Evolutionary conservation across 805 yeast species (phyloP).

Genomic region (Cyberlindnera subsufficiens): DNA sequence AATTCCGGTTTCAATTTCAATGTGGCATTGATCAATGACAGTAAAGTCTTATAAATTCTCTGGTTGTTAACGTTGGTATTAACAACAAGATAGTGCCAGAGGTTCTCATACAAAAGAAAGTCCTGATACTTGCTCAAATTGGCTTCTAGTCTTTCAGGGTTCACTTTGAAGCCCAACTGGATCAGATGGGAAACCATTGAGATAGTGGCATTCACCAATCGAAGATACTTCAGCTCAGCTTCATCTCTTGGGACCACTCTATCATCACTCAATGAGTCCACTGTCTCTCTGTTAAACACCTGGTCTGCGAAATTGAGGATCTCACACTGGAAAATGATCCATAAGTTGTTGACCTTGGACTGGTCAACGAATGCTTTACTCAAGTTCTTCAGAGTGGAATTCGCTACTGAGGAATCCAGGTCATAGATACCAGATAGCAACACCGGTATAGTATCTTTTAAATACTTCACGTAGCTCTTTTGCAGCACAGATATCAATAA

Average conservation of each 20-base stretch:
- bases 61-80: slow-evolving; percentile 31
- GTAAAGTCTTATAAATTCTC: slow-evolving; percentile 35
- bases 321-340: slow-evolving; percentile 53
- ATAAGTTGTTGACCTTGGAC: slow-evolving; percentile 48
- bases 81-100: slow-evolving; percentile 38
- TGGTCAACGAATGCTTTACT: slow-evolving; percentile 50
- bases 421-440: slow-evolving; percentile 74
- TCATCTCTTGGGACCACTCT: slow-evolving; percentile 65
- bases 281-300: slow-evolving; percentile 49
- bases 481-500: slow-evolving; percentile 42
- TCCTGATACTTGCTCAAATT: slow-evolving; percentile 19
- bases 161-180: slow-evolving; percentile 15
- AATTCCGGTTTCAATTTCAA: slow-evolving; percentile 18
- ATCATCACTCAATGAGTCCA: slow-evolving; percentile 67
- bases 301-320: slow-evolving; percentile 51
- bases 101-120: slow-evolving; percentile 34
- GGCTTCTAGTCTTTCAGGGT: slow-evolving; percentile 19
- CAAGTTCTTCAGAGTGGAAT: slow-evolving; percentile 41
- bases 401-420: slow-evolving; percentile 54
- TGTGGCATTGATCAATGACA: slow-evolving; percentile 32
- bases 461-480: slow-evolving; percentile 55
- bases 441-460: slow-evolving; percentile 66
- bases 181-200: slow-evolving; percentile 36
- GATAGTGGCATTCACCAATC: slow-evolving; percentile 48
- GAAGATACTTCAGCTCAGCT: slow-evolving; percentile 52